phyloP scores from a whole-genome alignment of 2,329 filamentous ascomycete genomes.

The Stemphylium beticola region DNA sequence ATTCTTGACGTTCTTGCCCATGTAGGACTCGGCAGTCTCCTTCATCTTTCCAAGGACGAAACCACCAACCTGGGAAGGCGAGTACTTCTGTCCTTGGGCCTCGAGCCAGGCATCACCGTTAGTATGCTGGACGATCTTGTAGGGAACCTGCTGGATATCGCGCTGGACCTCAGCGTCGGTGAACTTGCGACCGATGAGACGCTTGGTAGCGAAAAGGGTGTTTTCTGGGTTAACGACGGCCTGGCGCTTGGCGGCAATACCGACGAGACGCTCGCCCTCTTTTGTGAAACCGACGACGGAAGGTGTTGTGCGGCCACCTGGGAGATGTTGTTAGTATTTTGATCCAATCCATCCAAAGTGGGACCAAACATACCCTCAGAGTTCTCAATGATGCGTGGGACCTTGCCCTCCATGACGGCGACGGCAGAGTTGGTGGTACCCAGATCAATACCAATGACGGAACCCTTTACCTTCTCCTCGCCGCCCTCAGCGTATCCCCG shows the following conservation, averaged over 20 bases:
- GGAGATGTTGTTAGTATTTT: slow-evolving; percentile 16
- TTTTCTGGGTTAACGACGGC: slow-evolving; percentile 98
- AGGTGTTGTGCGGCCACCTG: slow-evolving; percentile 86
- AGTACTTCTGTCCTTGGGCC: slow-evolving; percentile 93
- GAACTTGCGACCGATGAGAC: slow-evolving; percentile 98
- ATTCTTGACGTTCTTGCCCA: slow-evolving; percentile 90
- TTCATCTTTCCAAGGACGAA: slow-evolving; percentile 99
- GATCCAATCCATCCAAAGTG: slow-evolving; percentile 1
- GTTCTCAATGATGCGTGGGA: slow-evolving; percentile 96
- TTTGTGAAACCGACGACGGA: slow-evolving; percentile 95
- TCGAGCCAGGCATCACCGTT: slow-evolving; percentile 97
- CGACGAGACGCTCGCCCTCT: slow-evolving; percentile 93
- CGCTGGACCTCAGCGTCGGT: slow-evolving; percentile 91
- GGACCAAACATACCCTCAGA: slow-evolving; percentile 72
- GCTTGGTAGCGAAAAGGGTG: slow-evolving; percentile 97
- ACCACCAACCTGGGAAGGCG: slow-evolving; percentile 96
- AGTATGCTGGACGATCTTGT: slow-evolving; percentile 97
- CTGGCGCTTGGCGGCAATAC: slow-evolving; percentile 97
- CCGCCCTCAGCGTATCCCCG: slow-evolving; percentile 74
- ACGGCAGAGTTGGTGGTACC: slow-evolving; percentile 98
- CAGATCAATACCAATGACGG: slow-evolving; percentile 97
- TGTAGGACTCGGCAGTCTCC: slow-evolving; percentile 94
- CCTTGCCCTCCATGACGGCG: slow-evolving; percentile 96
- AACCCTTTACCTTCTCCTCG: slow-evolving; percentile 85
- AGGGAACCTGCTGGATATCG: slow-evolving; percentile 96